Evolutionary conservation across 2,329 filamentous ascomycete species (phyloP), one percentile per base, ranked within the genome.

Genomic region (Corinectria fuckeliana): DNA sequence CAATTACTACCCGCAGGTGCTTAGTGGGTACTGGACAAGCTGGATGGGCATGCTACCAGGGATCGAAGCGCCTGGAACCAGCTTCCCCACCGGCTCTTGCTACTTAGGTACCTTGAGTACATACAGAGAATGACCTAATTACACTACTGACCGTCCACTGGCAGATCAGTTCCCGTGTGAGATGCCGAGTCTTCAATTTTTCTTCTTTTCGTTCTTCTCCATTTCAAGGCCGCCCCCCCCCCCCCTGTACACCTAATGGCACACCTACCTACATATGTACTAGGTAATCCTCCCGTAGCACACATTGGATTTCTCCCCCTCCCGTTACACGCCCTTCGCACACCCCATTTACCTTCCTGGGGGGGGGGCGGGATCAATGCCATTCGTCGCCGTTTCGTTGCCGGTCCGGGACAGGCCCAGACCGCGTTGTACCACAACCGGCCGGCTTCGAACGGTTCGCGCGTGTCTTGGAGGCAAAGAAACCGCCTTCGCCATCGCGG

Each of bases 21-120:
- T n/a, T n/a, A n/a, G n/a, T n/a, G n/a, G n/a, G n/a, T n/a, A 28
- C 30, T 32, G 13, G 23, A 20, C 50, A 21, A 16, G 49, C 23
- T 39, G 41, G 30, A 34, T 28, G 18, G 16, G 26, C 30, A 34
- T 28, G 26, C 41, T 57, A n/a, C n/a, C n/a, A n/a, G n/a, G n/a
- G 41, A 49, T 49, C 49, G 56, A 49, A 52, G 55, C 55, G 55
- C 49, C 55, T 58, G 41, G 55, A 52, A 58, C 47, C 42, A 39
- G 38, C 32, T 51, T 42, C 49, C 49, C 49, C 36, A 41, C 48
- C 51, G 48, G 41, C 26, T 45, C 48, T 39, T 48, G 39, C 16
- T 48, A 16, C 42, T 25, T 25, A n/a, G n/a, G n/a, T n/a, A n/a
- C n/a, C n/a, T n/a, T n/a, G n/a, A n/a, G n/a, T n/a, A n/a, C n/a